Conservation (phyloP, 208 protist genomes). For the Blechomonas ayalai region DNA sequence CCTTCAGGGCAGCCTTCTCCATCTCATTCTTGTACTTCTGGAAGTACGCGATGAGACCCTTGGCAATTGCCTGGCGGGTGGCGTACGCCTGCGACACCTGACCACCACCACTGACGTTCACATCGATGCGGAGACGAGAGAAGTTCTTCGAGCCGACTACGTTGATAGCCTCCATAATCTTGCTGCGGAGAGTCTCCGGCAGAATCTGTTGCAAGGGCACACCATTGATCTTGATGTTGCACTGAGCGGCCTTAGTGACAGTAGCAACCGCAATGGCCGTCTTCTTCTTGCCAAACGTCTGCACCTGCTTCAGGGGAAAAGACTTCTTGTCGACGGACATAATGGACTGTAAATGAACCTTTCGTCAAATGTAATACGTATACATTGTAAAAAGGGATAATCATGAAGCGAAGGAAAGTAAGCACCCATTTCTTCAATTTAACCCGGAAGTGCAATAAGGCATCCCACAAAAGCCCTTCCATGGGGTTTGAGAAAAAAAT, state of each 20-base stretch:
- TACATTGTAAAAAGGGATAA: background rate
- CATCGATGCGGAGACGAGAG: constrained; percentile 96
- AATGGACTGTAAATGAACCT: constrained; percentile 11
- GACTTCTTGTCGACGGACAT: constrained; percentile 75
- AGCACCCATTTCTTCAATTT: no score
- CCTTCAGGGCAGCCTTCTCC: constrained; percentile 98
- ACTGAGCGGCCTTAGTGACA: constrained; percentile 92
- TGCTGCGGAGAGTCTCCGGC: constrained; percentile 96
- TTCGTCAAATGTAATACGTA: constrained; percentile 3
- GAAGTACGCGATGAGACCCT: constrained; percentile 98
- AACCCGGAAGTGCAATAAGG: no score
- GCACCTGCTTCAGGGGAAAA: constrained; percentile 81
- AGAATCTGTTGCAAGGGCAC: constrained; percentile 95
- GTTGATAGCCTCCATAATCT: constrained; percentile 97
- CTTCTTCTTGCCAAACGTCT: constrained; percentile 97
- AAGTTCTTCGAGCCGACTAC: constrained; percentile 95
- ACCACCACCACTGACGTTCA: constrained; percentile 97
- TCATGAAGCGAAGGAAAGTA: constrained; percentile 1
- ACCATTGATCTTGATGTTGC: constrained; percentile 98
- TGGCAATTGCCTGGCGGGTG: constrained; percentile 99
- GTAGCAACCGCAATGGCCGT: constrained; percentile 98
- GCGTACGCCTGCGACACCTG: constrained; percentile 98
- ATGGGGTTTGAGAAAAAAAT: constrained; percentile 17
- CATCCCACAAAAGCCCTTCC: constrained; percentile 10
- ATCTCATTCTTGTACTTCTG: constrained; percentile 97